Conservation (phyloP, 495 filamentous ascomycete genomes). For the Amniculicola lignicola region DNA sequence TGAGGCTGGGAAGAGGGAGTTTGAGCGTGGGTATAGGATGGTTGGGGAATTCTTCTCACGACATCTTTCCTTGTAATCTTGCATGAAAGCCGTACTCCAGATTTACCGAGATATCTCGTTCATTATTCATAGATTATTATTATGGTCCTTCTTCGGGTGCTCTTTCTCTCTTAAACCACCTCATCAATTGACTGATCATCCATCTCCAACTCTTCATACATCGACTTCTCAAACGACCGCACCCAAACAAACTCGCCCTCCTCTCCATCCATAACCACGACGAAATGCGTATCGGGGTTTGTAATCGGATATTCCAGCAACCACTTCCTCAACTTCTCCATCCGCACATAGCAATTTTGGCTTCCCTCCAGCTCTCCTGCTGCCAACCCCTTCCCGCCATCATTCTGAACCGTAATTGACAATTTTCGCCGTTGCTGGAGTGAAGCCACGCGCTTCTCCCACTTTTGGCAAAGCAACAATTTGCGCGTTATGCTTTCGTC, state of each 20-base stretch:
- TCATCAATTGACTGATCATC: too few relatives aligned
- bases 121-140: too few relatives aligned
- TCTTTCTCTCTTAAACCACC: too few relatives aligned
- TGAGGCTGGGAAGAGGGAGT: conserved; percentile 52
- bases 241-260: conserved; percentile 49
- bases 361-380: neutral
- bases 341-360: conserved; percentile 29
- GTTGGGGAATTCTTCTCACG: neutral
- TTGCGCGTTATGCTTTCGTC: conserved; percentile 30
- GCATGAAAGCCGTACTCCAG: too few relatives aligned
- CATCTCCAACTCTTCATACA: too few relatives aligned
- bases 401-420: too few relatives aligned
- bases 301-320: conserved; percentile 48
- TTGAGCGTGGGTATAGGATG: conserved; percentile 48
- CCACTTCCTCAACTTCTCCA: conserved; percentile 45
- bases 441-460: conserved; percentile 22
- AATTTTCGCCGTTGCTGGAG: too few relatives aligned
- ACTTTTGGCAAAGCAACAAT: conserved; percentile 17
- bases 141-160: too few relatives aligned
- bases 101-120: too few relatives aligned
- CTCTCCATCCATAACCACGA: conserved; percentile 51
- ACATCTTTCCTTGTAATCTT: too few relatives aligned
- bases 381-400: too few relatives aligned
- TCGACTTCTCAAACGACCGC: too few relatives aligned
- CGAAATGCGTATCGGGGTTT: conserved; percentile 55